Evolutionary conservation across 345 rosid species (phyloP).

Genomic region (Salix suchowensis): DNA sequence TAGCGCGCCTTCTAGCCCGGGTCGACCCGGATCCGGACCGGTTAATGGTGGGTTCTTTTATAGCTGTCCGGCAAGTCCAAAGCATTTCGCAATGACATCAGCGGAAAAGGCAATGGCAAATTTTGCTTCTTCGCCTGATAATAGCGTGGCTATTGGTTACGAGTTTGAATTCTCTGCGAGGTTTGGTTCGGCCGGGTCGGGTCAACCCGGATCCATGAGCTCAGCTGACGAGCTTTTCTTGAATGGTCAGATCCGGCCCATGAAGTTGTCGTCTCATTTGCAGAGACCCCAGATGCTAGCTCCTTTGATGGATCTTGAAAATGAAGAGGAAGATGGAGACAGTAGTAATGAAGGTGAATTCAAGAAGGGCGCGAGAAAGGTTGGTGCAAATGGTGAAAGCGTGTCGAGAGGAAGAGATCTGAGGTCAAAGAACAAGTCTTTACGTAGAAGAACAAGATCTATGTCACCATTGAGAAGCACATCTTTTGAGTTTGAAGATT

Average conservation of each 20-base stretch:
- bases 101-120: constrained; percentile 14
- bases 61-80: constrained; percentile 95
- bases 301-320: constrained; percentile 67
- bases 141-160: constrained; percentile 33
- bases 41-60: constrained; percentile 56
- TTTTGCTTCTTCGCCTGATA: constrained; percentile 21
- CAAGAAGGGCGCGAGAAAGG: constrained; percentile 6
- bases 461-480: constrained; percentile 70
- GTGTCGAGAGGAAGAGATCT: constrained; percentile 60
- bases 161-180: constrained; percentile 91
- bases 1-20: constrained; percentile 96
- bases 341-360: not conserved
- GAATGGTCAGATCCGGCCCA: constrained; percentile 89
- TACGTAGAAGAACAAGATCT: constrained; percentile 78
- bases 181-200: constrained; percentile 38
- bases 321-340: constrained; percentile 46
- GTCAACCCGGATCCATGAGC: constrained; percentile 58
- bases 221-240: constrained; percentile 91
- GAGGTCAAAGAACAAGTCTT: constrained; percentile 58
- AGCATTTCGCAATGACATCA: constrained; percentile 61
- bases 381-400: not conserved
- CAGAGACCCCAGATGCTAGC: constrained; percentile 69
- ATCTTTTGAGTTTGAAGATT: constrained; percentile 36
- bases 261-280: constrained; percentile 85
- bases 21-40: constrained; percentile 39